Base-by-base conservation (phyloP, 768 basidiomycete species). In the Tylopilus sp. region DNA sequence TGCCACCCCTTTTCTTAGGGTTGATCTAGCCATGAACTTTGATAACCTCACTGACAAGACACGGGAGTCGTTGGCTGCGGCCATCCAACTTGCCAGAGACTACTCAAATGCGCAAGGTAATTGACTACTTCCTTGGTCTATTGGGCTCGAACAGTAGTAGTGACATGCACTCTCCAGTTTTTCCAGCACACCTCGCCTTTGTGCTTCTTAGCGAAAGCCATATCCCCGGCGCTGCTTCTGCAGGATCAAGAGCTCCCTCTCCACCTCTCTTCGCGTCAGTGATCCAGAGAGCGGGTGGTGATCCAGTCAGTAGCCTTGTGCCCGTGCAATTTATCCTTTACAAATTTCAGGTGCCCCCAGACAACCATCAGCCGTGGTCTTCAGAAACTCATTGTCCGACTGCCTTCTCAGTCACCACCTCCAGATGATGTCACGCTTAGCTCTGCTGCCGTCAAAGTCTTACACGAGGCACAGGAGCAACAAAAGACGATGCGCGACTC, bases 401-500 rank as follows among this genome's bases (percentile, higher is more conserved):
- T 95, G 3, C 93, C 94, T 3, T 75, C 85, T 2, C 91, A 95
- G 67, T 80, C 77, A 23, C 95, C 97, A 21, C 76, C 91, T 8
- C 95, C 95, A 0, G 87, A 92, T 45, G 91, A 94, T 42, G 75
- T 83, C 5, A 74, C 83, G 2, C 67, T 91, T 45, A 80, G 83
- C 26, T 71, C 79, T 2, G 71, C 79, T 9, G 62, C 79, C 5
- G 61, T 79, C 52, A 81, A 84, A 61, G 78, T 91, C 39, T 70
- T 95, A 28, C 79, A 83, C 11, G 86, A 88, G 54, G 91, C 92
- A 0, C 85, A 88, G 54, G 78, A 73, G 12, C 70, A 89, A 22
- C 87, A 88, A 64, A 92, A 91, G 74, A 86, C 75, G 6, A 88
- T 87, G 85, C 86, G 88, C 63, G 93, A 95, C 67, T 86, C 86